These are phyloP conservation scores for Cupressus sempervirens DNA, from an alignment of 75 land plant species.

Conservation along the genomic window DNA sequence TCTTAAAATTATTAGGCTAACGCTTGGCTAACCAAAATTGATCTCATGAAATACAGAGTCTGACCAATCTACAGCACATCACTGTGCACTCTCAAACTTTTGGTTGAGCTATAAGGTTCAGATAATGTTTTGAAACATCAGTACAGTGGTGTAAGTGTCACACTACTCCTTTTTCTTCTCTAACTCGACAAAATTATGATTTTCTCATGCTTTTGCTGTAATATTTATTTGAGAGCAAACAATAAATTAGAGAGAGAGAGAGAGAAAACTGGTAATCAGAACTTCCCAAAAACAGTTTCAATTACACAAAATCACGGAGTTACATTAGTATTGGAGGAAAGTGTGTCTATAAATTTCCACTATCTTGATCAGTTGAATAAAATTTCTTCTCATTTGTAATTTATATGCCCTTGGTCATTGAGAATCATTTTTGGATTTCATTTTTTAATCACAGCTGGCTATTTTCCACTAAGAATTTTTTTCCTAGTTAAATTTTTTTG, in stretches of 20 bases:
- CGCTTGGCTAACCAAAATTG: not conserved
- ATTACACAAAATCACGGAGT: not conserved
- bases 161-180: not conserved
- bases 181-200: not conserved
- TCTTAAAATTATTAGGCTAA: not conserved
- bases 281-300: not conserved
- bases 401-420: not conserved
- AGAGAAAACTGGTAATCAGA: not conserved
- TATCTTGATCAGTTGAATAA: not conserved
- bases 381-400: not conserved
- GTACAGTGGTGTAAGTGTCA: not conserved
- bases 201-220: not conserved
- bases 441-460: not conserved
- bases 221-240: not conserved
- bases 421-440: not conserved
- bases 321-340: not conserved
- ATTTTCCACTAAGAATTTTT: not conserved
- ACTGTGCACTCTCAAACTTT: not conserved
- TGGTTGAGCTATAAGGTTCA: not conserved
- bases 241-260: not conserved
- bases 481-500: not conserved
- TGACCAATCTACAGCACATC: not conserved
- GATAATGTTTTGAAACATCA: not conserved
- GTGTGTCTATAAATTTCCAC: not conserved
- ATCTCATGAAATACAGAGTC: not conserved